Evolutionary conservation across 805 yeast species (phyloP).

Genomic region (Kurtzmaniella fragi): DNA sequence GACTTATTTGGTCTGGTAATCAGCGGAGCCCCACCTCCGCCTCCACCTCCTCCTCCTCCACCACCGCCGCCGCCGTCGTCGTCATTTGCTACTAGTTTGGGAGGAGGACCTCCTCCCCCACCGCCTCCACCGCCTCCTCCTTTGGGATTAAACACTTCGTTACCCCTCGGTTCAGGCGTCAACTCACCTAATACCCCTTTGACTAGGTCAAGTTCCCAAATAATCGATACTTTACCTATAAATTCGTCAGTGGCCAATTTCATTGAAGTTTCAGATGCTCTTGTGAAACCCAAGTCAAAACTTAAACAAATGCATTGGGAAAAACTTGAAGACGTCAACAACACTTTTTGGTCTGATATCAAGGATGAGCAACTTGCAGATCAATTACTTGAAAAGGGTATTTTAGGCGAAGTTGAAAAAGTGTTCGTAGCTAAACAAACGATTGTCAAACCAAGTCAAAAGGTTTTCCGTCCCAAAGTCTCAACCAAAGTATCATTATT

Average conservation of each 20-base stretch:
- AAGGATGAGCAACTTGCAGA: slow-evolving; percentile 57
- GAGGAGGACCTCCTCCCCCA: slow-evolving; percentile 11
- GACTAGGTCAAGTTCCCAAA: slow-evolving; percentile 1
- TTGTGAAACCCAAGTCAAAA: slow-evolving; percentile 60
- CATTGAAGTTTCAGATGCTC: neutral
- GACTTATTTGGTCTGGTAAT: neutral
- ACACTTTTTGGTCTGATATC: slow-evolving; percentile 79
- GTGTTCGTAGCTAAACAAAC: slow-evolving; percentile 81
- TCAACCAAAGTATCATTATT: slow-evolving; percentile 59
- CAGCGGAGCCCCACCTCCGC: slow-evolving; percentile 4
- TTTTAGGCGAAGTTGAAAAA: slow-evolving; percentile 76
- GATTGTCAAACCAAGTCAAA: slow-evolving; percentile 31
- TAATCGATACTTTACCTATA: slow-evolving; percentile 1
- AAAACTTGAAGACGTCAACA: slow-evolving; percentile 74
- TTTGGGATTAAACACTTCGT: no score
- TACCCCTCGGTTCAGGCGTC: no score
- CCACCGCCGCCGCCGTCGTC: slow-evolving; percentile 14
- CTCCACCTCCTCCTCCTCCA: slow-evolving; percentile 18
- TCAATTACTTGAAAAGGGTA: slow-evolving; percentile 68
- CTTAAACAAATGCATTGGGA: slow-evolving; percentile 98
- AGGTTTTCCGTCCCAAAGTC: slow-evolving; percentile 11
- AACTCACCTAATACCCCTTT: neutral
- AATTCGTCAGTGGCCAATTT: neutral
- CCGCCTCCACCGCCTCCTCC: slow-evolving; percentile 13
- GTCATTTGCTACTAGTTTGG: neutral